These are phyloP conservation scores for Durusdinium trenchii DNA, from an alignment of 73 alveolate genomes.

Conservation along the genomic window DNA sequence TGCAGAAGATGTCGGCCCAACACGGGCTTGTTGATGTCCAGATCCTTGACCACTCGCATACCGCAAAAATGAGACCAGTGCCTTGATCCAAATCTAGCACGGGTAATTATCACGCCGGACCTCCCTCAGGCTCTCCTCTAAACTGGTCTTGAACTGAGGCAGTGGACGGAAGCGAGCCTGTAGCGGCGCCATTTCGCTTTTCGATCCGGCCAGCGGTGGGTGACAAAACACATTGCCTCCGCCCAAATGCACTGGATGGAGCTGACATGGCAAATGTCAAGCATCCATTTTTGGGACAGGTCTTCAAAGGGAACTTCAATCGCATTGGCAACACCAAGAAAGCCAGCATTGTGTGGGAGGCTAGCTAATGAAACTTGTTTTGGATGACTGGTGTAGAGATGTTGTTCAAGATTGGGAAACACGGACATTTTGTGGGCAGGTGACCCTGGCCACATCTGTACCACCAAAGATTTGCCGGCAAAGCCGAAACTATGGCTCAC, in stretches of 20 bases:
- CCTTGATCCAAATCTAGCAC: neutral
- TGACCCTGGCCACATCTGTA: no score
- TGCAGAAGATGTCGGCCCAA: neutral
- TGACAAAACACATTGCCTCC: neutral
- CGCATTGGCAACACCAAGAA: neutral
- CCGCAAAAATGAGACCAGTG: neutral
- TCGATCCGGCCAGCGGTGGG: neutral
- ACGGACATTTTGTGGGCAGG: no score
- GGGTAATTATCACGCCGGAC: neutral
- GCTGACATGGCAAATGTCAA: neutral
- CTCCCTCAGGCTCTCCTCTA: neutral
- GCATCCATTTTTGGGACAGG: neutral
- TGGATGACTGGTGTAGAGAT: no score
- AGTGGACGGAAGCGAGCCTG: neutral
- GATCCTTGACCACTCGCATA: neutral
- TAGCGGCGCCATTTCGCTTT: constrained; percentile 12
- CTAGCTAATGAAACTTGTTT: neutral
- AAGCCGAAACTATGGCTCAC: no score
- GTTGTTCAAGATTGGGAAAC: no score
- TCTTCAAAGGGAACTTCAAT: neutral
- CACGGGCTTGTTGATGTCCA: neutral
- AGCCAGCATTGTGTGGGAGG: neutral
- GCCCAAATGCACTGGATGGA: neutral
- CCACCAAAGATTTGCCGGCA: no score
- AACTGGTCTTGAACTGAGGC: neutral